phyloP scores from a whole-genome alignment of 768 basidiomycete species.

The Butyriboletus loyo region DNA sequence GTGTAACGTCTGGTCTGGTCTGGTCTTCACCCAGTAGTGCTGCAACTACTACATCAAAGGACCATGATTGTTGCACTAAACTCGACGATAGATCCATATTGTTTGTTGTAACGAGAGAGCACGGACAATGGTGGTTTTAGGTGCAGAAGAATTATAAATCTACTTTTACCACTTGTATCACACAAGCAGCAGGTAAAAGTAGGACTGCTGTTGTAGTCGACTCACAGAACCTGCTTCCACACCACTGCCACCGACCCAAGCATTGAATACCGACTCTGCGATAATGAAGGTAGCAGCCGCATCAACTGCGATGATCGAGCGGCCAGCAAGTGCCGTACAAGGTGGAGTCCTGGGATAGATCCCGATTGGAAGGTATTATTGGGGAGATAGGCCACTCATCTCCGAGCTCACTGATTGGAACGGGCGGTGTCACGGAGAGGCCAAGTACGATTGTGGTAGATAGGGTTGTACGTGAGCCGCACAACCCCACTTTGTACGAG shows the following conservation, averaged over 20 bases:
- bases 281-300: background rate
- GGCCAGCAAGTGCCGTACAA: background rate
- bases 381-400: background rate
- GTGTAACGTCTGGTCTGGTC: background rate
- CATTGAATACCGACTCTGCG: background rate
- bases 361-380: background rate
- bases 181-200: background rate
- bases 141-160: background rate
- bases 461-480: too few species aligned
- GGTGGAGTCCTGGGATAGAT: background rate
- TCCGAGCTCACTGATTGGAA: background rate
- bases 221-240: background rate
- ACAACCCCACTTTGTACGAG: background rate
- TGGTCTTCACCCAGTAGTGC: background rate
- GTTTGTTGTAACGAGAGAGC: background rate
- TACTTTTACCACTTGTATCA: background rate
- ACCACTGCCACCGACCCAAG: background rate
- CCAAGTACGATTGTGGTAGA: too few species aligned
- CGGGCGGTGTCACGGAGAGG: background rate
- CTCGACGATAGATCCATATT: background rate
- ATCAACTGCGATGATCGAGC: background rate
- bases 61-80: background rate
- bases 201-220: background rate
- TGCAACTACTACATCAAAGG: background rate
- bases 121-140: background rate